Conservation (phyloP, 2,329 filamentous ascomycete genomes). For the Purpureocillium takamizusanense region DNA sequence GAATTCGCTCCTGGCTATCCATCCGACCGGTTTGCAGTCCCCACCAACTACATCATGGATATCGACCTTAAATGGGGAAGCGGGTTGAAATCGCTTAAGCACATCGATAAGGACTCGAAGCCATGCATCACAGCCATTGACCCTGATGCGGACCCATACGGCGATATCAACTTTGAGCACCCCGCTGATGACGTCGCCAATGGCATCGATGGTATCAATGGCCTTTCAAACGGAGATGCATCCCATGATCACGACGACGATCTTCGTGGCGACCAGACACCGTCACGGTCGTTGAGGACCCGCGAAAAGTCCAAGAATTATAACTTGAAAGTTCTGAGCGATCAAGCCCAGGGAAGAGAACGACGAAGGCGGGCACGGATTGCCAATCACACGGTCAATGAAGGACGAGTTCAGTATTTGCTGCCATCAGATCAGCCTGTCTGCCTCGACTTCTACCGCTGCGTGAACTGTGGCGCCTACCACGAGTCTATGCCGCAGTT, state of each 20-base stretch:
- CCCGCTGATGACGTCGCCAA: slow-evolving; percentile 10
- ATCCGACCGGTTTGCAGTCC: slow-evolving; percentile 11
- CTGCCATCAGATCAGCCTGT: slow-evolving; percentile 34
- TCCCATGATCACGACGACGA: slow-evolving; percentile 35
- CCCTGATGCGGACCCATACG: slow-evolving; percentile 17
- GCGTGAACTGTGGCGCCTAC: slow-evolving; percentile 39
- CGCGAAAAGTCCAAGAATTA: slow-evolving; percentile 43
- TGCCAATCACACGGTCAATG: slow-evolving; percentile 17
- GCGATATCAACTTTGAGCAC: slow-evolving; percentile 13
- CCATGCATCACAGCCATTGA: slow-evolving; percentile 34
- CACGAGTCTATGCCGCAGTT: slow-evolving; percentile 40
- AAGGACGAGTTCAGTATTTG: slow-evolving; percentile 36
- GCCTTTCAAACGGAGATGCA: slow-evolving; percentile 16
- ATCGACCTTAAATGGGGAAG: slow-evolving; percentile 38
- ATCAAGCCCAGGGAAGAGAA: slow-evolving; percentile 45
- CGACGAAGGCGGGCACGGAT: slow-evolving; percentile 27
- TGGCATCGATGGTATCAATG: slow-evolving; percentile 9
- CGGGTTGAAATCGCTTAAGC: slow-evolving; percentile 23
- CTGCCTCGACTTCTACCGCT: slow-evolving; percentile 38
- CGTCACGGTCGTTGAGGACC: slow-evolving; percentile 39
- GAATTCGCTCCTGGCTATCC: slow-evolving; percentile 16
- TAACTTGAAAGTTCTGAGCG: slow-evolving; percentile 50
- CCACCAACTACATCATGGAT: slow-evolving; percentile 38
- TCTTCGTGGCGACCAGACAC: slow-evolving; percentile 37
- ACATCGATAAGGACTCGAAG: slow-evolving; percentile 31